Base-by-base conservation (phyloP, 116 monocot species). In the Iris pallida region DNA sequence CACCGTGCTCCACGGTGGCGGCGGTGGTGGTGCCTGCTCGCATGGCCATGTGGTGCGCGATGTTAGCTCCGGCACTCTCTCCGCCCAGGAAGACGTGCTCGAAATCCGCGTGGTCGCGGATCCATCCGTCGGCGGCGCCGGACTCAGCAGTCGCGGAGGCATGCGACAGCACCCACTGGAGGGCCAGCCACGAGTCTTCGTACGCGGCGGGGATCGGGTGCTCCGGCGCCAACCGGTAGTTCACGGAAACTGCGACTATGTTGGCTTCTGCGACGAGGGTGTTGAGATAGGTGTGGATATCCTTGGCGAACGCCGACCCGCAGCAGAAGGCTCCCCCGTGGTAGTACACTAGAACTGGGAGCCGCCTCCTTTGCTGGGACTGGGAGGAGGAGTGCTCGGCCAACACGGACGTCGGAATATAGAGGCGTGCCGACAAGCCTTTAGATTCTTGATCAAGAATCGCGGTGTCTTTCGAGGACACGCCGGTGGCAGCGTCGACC, bases 51-150 rank as follows among this genome's bases (percentile, higher is more conserved):
- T 82, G 19, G 68, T 82, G 82, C 42, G 66, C 73, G 6, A 78
- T 82, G 66, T 82, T 82, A 8, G 49, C 82, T 2, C 82, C 82
- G 7, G 78, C 73, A 63, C 82, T 82, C 60, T 82, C 82, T 16
- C 82, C 82, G 9, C 60, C 82, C 5, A 82, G 42, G 71, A 78
- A 78, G 48, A 82, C 12, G 5, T 59, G 57, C 42, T 13, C 56
- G 1, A 59, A 41, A 30, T 82, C 71, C 0, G 47, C 82, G 53
- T 53, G 47, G 47, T 65, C 61, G 1, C 43, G 10, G 10, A 82
- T 53, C 82, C 82, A 82, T 12, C 74, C 66, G 43, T 78, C 78
- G 17, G 51, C 59, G 14, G 59, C n/a, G 7, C 57, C 63, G 47
- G 14, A 60, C 12, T 3, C 53, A 8, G 69, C 68, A 14, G 14